Evolutionary conservation across 2,329 filamentous ascomycete genomes (phyloP).

Genomic region (Magnaporthiopsis rhizophila): DNA sequence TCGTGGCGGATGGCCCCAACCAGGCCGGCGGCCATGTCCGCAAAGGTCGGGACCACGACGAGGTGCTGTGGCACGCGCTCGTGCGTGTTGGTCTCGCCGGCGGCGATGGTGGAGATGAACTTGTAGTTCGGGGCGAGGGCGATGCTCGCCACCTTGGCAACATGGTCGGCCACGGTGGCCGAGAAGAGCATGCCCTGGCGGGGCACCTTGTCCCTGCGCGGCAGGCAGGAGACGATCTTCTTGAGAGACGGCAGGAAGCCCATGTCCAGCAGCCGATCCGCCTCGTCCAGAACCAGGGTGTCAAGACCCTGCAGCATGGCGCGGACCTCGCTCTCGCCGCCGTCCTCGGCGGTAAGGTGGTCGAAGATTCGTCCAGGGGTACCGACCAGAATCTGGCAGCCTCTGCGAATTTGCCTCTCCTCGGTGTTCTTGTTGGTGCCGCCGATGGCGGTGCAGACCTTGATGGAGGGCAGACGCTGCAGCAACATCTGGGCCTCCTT

Average conservation of each 20-base stretch:
- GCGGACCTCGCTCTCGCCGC: constrained; percentile 40
- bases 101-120: constrained; percentile 71
- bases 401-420: constrained; percentile 60
- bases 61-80: constrained; percentile 66
- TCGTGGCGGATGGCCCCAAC: constrained; percentile 48
- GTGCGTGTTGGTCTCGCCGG: constrained; percentile 70
- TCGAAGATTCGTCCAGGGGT: constrained; percentile 74
- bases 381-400: constrained; percentile 73
- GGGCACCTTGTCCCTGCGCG: constrained; percentile 49
- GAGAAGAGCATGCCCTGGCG: constrained; percentile 76
- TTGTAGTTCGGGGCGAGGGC: constrained; percentile 66
- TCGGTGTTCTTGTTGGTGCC: constrained; percentile 68
- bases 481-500: constrained; percentile 65
- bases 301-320: constrained; percentile 62
- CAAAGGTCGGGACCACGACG: constrained; percentile 59
- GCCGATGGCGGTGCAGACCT: constrained; percentile 71
- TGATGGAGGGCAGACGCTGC: constrained; percentile 64
- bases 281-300: constrained; percentile 77
- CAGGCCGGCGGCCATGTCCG: constrained; percentile 55
- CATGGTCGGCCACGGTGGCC: constrained; percentile 73
- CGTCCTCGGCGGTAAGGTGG: constrained; percentile 61
- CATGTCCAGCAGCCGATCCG: constrained; percentile 73
- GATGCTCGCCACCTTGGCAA: constrained; percentile 63
- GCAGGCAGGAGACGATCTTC: constrained; percentile 66
- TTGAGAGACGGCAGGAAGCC: constrained; percentile 75